Percentiles rank a stretch among this genome's conserved stretches.
These are phyloP conservation scores for Huntiella abstrusa DNA, from an alignment of 2,329 filamentous ascomycete species.

Conservation along the genomic window DNA sequence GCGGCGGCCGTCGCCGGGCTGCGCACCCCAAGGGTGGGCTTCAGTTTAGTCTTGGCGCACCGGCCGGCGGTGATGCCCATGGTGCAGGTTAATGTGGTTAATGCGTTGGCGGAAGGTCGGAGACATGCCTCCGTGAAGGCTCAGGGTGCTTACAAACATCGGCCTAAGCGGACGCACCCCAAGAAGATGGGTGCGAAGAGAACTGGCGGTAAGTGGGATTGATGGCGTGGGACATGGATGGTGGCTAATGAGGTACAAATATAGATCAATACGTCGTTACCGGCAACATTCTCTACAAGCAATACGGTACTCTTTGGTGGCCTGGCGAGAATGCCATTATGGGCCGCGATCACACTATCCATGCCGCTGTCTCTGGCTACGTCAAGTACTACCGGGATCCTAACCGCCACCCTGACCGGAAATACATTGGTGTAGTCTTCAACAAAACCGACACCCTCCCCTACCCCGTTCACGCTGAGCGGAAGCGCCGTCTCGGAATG, in stretches of 20 bases:
- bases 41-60: conserved; percentile 10
- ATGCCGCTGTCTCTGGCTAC: conserved; percentile 66
- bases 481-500: conserved; percentile 60
- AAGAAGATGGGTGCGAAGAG: conserved; percentile 94
- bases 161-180: conserved; percentile 37
- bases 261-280: conserved; percentile 81
- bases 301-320: conserved; percentile 86
- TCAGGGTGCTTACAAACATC: conserved; percentile 49
- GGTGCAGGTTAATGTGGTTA: conserved; percentile 11
- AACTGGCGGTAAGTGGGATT: conserved; percentile 47
- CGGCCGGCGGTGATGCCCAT: conserved; percentile 13
- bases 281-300: conserved; percentile 95
- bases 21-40: conserved; percentile 11
- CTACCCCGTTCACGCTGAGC: conserved; percentile 51
- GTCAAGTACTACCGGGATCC: conserved; percentile 96
- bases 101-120: conserved; percentile 21
- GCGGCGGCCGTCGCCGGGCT: conserved; percentile 22
- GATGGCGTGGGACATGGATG: background rate
- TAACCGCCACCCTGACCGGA: conserved; percentile 58
- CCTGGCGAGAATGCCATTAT: conserved; percentile 90
- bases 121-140: conserved; percentile 41
- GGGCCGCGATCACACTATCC: conserved; percentile 93
- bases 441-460: conserved; percentile 66
- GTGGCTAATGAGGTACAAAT: background rate
- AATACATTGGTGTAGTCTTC: conserved; percentile 90